phyloP scores from a whole-genome alignment of 371 early-diverging fungal genomes.

The Fennellomyces sp. region DNA sequence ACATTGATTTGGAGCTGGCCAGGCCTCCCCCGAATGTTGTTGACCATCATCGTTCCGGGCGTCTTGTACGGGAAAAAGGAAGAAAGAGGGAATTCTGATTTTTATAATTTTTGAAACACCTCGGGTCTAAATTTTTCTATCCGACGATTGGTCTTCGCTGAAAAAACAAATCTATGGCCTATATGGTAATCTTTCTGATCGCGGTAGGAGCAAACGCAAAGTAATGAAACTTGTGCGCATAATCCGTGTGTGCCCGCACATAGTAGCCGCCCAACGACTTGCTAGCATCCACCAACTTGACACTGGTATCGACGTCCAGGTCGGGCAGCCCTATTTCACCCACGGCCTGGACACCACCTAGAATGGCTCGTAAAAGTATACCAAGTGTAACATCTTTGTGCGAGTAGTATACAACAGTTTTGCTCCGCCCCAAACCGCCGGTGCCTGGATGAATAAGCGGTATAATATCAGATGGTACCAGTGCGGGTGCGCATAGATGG shows the following conservation, averaged over 20 bases:
- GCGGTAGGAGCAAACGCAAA: conserved; percentile 16
- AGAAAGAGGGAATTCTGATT: background rate
- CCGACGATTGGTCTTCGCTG: background rate
- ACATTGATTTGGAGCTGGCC: conserved; percentile 32
- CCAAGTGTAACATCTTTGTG: conserved; percentile 48
- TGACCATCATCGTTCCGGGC: no score
- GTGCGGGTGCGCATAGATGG: conserved; percentile 54
- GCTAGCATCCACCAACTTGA: conserved; percentile 36
- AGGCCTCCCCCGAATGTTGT: conserved; percentile 3
- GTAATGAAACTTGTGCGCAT: conserved; percentile 48
- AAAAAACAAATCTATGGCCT: background rate
- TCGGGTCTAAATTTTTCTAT: conserved; percentile 1
- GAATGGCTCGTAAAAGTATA: conserved; percentile 35
- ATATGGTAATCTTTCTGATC: conserved; percentile 4
- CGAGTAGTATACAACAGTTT: conserved; percentile 45
- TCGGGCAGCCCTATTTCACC: conserved; percentile 46
- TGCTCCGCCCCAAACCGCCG: conserved; percentile 32
- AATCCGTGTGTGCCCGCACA: conserved; percentile 48
- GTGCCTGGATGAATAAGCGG: conserved; percentile 22
- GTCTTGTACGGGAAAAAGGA: no score
- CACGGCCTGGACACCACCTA: conserved; percentile 39
- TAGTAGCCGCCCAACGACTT: conserved; percentile 43
- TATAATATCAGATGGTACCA: conserved; percentile 36
- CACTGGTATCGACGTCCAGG: conserved; percentile 30
- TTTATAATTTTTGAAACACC: conserved; percentile 6